A percentile compares a stretch with the other conserved stretches of the same genome.
Conservation (phyloP, 2,329 filamentous ascomycete species). For the Xylariales sp. region DNA sequence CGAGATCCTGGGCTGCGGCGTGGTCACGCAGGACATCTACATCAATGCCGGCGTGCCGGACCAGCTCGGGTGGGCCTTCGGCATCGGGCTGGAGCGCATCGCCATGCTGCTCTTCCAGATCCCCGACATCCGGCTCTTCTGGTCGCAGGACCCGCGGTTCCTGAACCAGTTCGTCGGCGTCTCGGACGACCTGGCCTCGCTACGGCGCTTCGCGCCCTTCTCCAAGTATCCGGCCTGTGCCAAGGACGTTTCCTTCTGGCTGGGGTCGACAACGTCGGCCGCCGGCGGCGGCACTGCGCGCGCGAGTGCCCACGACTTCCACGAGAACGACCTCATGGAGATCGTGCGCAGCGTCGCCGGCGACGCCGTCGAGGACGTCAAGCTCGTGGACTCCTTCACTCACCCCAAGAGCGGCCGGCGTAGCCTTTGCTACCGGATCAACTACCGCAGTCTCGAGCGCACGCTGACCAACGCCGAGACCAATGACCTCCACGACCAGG, state of each 20-base stretch:
- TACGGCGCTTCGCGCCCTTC: conserved; percentile 74
- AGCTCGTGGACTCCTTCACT: conserved; percentile 77
- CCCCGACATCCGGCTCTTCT: conserved; percentile 94
- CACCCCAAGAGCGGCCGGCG: conserved; percentile 80
- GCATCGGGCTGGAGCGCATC: conserved; percentile 87
- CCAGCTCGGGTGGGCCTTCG: conserved; percentile 91
- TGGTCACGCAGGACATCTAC: conserved; percentile 79
- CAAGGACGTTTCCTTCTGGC: conserved; percentile 94
- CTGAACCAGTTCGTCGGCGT: conserved; percentile 74
- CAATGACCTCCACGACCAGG: conserved; percentile 68
- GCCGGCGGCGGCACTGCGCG: conserved; percentile 43
- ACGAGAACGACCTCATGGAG: conserved; percentile 98
- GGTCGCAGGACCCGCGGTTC: conserved; percentile 83
- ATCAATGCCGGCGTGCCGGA: conserved; percentile 70
- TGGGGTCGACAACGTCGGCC: conserved; percentile 45
- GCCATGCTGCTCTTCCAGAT: conserved; percentile 97
- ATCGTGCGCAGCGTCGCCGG: conserved; percentile 79
- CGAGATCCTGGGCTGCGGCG: conserved; percentile 88
- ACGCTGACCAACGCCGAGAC: conserved; percentile 82
- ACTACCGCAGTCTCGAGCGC: conserved; percentile 87
- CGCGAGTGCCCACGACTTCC: conserved; percentile 53
- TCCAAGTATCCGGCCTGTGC: conserved; percentile 86
- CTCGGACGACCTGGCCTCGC: conserved; percentile 40
- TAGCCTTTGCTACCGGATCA: conserved; percentile 89
- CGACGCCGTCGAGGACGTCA: conserved; percentile 83